A percentile compares a stretch with the other conserved stretches of the same genome.
Conservation (phyloP, 2,329 filamentous ascomycete genomes). For the Claviceps spartinae region DNA sequence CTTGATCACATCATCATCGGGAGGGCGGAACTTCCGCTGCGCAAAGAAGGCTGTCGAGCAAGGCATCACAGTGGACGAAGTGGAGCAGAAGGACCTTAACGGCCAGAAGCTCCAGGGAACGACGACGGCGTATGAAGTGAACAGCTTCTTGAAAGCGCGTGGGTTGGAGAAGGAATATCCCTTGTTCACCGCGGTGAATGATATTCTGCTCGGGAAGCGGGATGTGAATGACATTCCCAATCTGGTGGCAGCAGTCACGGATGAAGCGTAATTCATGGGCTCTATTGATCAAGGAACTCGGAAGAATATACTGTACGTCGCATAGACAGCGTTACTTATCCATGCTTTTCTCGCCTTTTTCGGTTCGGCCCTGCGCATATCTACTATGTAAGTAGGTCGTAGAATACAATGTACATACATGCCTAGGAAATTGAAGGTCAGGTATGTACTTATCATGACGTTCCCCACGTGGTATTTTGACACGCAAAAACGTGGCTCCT, state of each 20-base stretch:
- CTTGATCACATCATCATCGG: conserved; percentile 84
- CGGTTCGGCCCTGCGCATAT: too few relatives aligned
- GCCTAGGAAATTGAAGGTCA: background rate
- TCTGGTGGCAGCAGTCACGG: conserved; percentile 33
- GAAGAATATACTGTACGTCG: too few relatives aligned
- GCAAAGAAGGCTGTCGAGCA: conserved; percentile 77
- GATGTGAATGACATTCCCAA: conserved; percentile 70
- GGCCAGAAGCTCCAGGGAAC: conserved; percentile 96
- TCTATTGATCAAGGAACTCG: background rate
- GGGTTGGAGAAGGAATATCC: conserved; percentile 76
- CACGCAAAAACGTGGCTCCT: background rate
- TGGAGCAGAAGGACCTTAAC: conserved; percentile 82
- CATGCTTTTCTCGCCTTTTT: too few relatives aligned
- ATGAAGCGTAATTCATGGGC: conserved; percentile 4
- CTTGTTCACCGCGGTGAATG: conserved; percentile 78
- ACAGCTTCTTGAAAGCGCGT: conserved; percentile 69
- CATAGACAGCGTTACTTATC: too few relatives aligned
- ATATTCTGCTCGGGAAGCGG: conserved; percentile 61
- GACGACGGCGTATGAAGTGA: conserved; percentile 80
- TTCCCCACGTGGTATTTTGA: background rate
- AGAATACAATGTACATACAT: background rate
- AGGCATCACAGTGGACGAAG: conserved; percentile 67
- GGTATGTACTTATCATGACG: background rate
- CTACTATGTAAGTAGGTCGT: background rate
- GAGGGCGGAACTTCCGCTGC: conserved; percentile 87